Evolutionary conservation across 2,329 filamentous ascomycete genomes (phyloP), one percentile per base, ranked within the genome.

Genomic region (Huntiella savannae): DNA sequence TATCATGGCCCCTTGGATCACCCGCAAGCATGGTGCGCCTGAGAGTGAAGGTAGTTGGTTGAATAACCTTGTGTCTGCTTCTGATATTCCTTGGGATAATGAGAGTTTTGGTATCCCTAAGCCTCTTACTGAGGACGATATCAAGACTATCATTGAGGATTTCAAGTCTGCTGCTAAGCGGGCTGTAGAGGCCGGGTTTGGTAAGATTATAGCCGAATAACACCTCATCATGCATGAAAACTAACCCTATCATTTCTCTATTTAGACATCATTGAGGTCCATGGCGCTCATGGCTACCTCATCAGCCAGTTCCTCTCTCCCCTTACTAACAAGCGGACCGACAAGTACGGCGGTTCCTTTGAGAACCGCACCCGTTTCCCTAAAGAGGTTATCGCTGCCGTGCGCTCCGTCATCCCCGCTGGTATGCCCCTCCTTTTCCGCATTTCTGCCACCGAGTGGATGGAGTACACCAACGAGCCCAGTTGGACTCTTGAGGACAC

Each of bases 401-500:
- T 74, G 19, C 66, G 73, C 33, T 63, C 57, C 43, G 69, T 62
- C 33, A 67, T 77, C 48, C 74, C 75, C 3, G 56, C 60, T 8
- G 57, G 59, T 4, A 71, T 69, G 64, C 73, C 75, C 3, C 60
- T 79, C 3, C 67, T 75, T 53, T 54, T 78, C 19, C 67, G 75
- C 45, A 64, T 79, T 53, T 75, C 71, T n/a, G 68, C 66, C 4
- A 77, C 73, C 4, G 75, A 79, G 53, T 78, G 74, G 72, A 68
- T 76, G 61, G 70, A 77, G 52, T 57, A 59, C 54, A 52, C 57
- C 5, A 59, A 55, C 43, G 53, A 62, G 52, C 61, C 63, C 5
- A 68, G 64, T 15, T 93, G 84, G 84, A 77, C 74, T 4, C 54
- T 79, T n/a, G 70, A 78, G 39, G 71, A 86, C 53, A 59, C 53